Evolutionary conservation across 371 early-diverging fungal genomes (phyloP), one percentile per base, ranked within the genome.

Genomic region (Mucor circinelloides): DNA sequence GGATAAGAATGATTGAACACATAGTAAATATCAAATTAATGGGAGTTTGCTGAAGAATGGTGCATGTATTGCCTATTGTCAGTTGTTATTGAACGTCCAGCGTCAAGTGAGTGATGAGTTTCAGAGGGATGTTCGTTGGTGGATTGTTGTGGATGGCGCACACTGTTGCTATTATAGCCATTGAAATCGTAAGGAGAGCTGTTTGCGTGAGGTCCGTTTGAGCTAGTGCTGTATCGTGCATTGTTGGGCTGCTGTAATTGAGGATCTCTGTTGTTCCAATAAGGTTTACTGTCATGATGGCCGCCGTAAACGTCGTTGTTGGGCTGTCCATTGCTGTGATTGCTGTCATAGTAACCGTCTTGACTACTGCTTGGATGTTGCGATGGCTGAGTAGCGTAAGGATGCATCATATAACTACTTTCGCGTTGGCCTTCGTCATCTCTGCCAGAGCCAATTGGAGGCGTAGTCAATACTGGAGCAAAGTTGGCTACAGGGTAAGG

Each of bases 21-120:
- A 31, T 48, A 46, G 19, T 13, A 32, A 48, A 2, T 46, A 5
- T 21, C 40, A 60, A 60, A 31, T 54, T 54, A 63, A 63, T 63
- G 63, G n/a, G 63, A 60, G 38, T 55, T 67, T 48, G 63, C 27
- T 34, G 69, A 60, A 17, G 60, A 59, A 60, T 58, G 69, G 6
- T 58, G 69, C 64, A 69, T 59, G 50, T 63, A 71, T 25, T 66
- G 71, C 46, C 58, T 72, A 50, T 63, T 71, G 17, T 67, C 64
- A 15, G 67, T 27, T 32, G 63, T 56, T 32, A 68, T 61, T 68
- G 68, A 68, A 57, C 72, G 68, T 52, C 68, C 68, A 64, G 72
- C 68, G 64, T 72, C 72, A 72, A 68, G 68, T 25, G 72, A 25
- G 54, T 54, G 21, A 52, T 52, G 52, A 27, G 52, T 13, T 52